Evolutionary conservation across 768 basidiomycete species (phyloP).

Genomic region (Russula lepida): DNA sequence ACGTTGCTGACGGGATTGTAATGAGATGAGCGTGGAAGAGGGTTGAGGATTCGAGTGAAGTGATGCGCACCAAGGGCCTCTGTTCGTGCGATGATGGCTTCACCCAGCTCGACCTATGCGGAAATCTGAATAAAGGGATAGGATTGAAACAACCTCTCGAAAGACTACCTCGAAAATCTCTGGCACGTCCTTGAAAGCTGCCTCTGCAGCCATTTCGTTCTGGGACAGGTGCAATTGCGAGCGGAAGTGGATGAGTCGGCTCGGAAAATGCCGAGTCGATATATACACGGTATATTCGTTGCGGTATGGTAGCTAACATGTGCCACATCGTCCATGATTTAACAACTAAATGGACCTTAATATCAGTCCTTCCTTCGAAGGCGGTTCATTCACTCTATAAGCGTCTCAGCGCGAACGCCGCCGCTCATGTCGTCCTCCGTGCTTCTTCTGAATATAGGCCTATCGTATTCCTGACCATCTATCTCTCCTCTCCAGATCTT

Average conservation of each 20-base stretch:
- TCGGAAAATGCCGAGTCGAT: background rate
- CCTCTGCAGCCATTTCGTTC: conserved; percentile 37
- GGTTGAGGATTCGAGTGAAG: background rate
- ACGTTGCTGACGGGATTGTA: conserved; percentile 56
- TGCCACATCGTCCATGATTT: too few relatives aligned
- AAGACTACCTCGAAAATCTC: conserved; percentile 86
- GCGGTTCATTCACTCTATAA: too few relatives aligned
- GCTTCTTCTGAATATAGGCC: too few relatives aligned
- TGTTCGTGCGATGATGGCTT: conserved; percentile 81
- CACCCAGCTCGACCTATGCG: conserved; percentile 75
- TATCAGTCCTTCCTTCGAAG: too few relatives aligned
- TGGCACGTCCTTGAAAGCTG: conserved; percentile 86
- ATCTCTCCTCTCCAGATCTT: background rate
- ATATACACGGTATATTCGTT: too few relatives aligned
- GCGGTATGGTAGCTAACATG: too few relatives aligned
- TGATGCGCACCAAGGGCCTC: conserved; percentile 73
- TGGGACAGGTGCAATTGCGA: background rate
- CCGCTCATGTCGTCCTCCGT: too few relatives aligned
- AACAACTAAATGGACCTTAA: too few relatives aligned
- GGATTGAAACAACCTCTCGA: background rate
- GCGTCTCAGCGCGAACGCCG: too few relatives aligned
- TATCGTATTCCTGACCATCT: too few relatives aligned
- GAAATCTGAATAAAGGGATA: background rate
- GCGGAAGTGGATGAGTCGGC: conserved; percentile 12
- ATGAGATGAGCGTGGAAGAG: background rate